Evolutionary conservation across 1,284 basidiomycete species (phyloP).

Genomic region (Anthracocystis panici-leucophaei): DNA sequence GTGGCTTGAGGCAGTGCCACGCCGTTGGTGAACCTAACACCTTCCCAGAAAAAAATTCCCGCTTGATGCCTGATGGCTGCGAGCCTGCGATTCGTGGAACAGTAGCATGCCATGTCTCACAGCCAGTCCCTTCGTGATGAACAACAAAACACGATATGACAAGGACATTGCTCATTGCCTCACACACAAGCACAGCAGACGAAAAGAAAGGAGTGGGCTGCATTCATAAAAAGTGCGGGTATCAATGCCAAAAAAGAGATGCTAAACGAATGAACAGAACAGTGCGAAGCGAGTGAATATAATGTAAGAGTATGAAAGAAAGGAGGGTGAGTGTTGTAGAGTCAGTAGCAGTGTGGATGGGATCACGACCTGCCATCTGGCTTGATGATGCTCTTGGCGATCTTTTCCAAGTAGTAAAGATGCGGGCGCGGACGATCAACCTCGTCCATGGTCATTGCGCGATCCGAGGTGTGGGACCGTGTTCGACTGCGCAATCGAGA

Average conservation of each 20-base stretch:
- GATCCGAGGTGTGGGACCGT: slow-evolving; percentile 22
- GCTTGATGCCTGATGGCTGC: background rate
- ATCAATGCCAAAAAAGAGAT: slow-evolving; percentile 5
- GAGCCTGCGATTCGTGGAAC: no score
- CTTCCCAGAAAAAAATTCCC: background rate
- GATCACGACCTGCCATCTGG: slow-evolving; percentile 17
- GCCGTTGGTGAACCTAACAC: background rate
- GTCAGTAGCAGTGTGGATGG: background rate
- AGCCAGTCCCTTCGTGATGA: no score
- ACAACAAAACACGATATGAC: background rate
- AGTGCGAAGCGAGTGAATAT: slow-evolving; percentile 2
- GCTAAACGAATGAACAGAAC: slow-evolving; percentile 1
- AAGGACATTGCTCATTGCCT: background rate
- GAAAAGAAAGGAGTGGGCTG: background rate
- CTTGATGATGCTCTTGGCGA: slow-evolving; percentile 45
- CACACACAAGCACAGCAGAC: background rate
- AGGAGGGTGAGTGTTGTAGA: background rate
- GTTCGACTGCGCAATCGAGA: slow-evolving; percentile 17
- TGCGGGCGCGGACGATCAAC: slow-evolving; percentile 46
- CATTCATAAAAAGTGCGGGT: slow-evolving; percentile 10
- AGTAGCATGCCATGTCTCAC: no score
- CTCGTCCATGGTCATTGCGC: slow-evolving; percentile 39
- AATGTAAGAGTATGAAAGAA: background rate
- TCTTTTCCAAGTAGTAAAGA: slow-evolving; percentile 41
- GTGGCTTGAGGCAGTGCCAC: background rate